Evolutionary conservation across 805 yeast genomes (phyloP), one percentile per base, ranked within the genome.

Genomic region (Cyberlindnera euphorbiae): DNA sequence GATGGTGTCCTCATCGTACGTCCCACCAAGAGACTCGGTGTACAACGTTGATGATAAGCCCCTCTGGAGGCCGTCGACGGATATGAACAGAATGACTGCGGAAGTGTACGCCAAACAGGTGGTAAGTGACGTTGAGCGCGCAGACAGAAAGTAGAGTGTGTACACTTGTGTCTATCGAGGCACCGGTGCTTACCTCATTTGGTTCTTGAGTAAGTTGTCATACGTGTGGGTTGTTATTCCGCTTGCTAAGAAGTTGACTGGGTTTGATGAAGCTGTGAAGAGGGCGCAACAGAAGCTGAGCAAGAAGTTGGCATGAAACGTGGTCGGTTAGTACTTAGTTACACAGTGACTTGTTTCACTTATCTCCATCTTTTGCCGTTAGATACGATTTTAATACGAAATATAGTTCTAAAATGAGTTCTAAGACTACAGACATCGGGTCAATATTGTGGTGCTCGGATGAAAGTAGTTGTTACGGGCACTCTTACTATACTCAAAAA

Each of bases 91-190:
- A n/a, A n/a, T n/a, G n/a, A n/a, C n/a, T n/a, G n/a, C n/a, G n/a
- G n/a, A n/a, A n/a, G n/a, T n/a, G n/a, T n/a, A n/a, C n/a, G n/a
- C n/a, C n/a, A n/a, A n/a, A n/a, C n/a, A n/a, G n/a, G n/a, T n/a
- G n/a, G 40, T 39, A 14, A 35, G 53, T 24, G 71, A 67, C 1
- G 71, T 60, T 11, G 44, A 49, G 22, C 22, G 22, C 22, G 22
- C 9, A 9, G 32, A 40, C 1, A 38, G n/a, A 18, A 29, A 21
- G 6, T 12, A 29, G 2, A 28, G 28, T 2, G 7, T 25, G 9
- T 49, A 39, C 23, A 42, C 38, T 7, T 33, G 37, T 23, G 14
- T 36, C 12, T 45, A 41, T 38, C 33, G 37, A 21, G 52, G 50
- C n/a, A 24, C 26, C 3, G 21, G 33, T 3, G 34, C 43, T 14